These are phyloP conservation scores for Ceratocystis lukuohia DNA, from an alignment of 2,329 filamentous ascomycete genomes.

Conservation along the genomic window DNA sequence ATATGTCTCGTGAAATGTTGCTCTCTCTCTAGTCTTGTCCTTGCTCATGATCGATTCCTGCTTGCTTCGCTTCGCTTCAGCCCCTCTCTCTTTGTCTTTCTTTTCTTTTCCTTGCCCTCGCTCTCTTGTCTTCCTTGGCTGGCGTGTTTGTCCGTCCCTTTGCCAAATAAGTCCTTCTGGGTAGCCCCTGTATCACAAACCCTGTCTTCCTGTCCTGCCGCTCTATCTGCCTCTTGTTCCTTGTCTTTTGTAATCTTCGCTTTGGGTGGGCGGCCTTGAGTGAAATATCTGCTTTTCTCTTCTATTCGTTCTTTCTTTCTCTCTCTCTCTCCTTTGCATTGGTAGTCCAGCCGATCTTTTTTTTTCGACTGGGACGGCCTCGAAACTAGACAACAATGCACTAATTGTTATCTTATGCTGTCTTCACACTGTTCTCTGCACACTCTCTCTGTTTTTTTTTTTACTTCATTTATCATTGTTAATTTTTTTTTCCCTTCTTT, in stretches of 20 bases:
- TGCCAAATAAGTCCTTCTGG: not conserved
- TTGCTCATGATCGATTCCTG: not conserved
- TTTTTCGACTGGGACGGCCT: not conserved
- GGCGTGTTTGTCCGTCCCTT: no score
- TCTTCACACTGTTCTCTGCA: not conserved
- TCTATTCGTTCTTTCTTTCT: not conserved
- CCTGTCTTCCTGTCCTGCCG: not conserved
- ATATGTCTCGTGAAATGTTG: not conserved
- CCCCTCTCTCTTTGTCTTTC: not conserved
- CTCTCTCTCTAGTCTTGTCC: not conserved
- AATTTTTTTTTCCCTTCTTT: not conserved
- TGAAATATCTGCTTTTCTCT: conserved; percentile 1
- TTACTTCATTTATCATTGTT: not conserved
- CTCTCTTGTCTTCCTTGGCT: not conserved
- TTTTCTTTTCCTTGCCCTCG: not conserved
- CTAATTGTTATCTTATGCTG: not conserved
- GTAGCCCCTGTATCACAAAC: not conserved
- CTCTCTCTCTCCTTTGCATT: not conserved
- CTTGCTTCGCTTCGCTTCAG: not conserved
- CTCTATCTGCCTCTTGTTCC: not conserved
- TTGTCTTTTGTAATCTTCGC: not conserved
- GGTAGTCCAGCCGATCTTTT: conserved; percentile 4
- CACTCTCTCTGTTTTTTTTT: not conserved
- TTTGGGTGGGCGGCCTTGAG: not conserved
- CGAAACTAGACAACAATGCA: not conserved